Evolutionary conservation across 768 basidiomycete species (phyloP).

Genomic region (Baorangia bicolor): DNA sequence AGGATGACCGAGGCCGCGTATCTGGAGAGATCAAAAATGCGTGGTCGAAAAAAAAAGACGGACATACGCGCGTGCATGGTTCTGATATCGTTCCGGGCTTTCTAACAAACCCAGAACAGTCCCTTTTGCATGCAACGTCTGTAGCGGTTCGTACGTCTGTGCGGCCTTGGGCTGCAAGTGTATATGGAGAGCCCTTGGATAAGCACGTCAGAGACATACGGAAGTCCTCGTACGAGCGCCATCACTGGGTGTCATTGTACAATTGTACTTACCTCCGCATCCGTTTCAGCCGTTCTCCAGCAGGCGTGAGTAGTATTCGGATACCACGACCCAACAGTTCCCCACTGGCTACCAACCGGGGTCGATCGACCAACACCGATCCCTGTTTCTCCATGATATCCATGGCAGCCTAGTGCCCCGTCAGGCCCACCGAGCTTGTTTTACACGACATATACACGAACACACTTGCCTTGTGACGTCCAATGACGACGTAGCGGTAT

Average conservation of each 20-base stretch:
- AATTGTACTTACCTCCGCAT: slow-evolving; percentile 44
- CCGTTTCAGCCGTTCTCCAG: slow-evolving; percentile 52
- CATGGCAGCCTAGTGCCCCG: slow-evolving; percentile 43
- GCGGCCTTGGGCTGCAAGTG: slow-evolving; percentile 51
- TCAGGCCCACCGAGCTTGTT: neutral
- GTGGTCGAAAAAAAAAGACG: slow-evolving; percentile 37
- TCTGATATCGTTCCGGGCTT: slow-evolving; percentile 4
- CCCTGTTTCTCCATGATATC: slow-evolving; percentile 64
- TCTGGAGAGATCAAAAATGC: slow-evolving; percentile 1
- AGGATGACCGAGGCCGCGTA: slow-evolving; percentile 17
- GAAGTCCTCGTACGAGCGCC: neutral
- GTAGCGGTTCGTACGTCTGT: slow-evolving; percentile 42
- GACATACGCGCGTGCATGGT: slow-evolving; percentile 32
- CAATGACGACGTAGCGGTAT: slow-evolving; percentile 17
- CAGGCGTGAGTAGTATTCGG: slow-evolving; percentile 46
- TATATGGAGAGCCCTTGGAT: slow-evolving; percentile 48
- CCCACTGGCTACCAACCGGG: slow-evolving; percentile 44
- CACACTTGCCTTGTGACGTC: slow-evolving; percentile 15
- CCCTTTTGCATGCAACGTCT: slow-evolving; percentile 34
- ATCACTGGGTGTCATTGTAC: too few relatives aligned
- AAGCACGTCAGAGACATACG: neutral
- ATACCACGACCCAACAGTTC: slow-evolving; percentile 54
- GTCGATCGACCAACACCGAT: slow-evolving; percentile 46
- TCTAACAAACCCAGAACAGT: slow-evolving; percentile 12
- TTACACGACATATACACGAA: neutral